Percentiles rank a stretch among this genome's conserved stretches.
Evolutionary conservation across 768 basidiomycete genomes (phyloP).

Genomic region (Sporobolomyces roseus): DNA sequence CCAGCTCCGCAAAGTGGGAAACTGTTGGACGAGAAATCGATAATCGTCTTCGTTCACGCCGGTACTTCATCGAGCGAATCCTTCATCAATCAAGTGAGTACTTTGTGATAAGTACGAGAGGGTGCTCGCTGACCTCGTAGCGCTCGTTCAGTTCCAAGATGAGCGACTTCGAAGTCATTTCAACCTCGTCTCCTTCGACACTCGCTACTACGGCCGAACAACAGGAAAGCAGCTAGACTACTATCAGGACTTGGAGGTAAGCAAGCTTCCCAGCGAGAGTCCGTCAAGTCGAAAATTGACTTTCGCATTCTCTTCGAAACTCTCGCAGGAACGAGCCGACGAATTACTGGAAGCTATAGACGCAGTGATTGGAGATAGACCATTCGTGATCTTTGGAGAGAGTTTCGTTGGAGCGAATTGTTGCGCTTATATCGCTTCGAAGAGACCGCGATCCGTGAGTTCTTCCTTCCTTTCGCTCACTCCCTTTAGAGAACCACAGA

Average conservation of each 20-base stretch:
- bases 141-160: slow-evolving; percentile 19
- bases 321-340: slow-evolving; percentile 25
- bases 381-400: slow-evolving; percentile 21
- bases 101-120: no score
- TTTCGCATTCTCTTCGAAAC: no score
- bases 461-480: background rate
- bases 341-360: slow-evolving; percentile 25
- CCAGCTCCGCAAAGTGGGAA: background rate
- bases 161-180: background rate
- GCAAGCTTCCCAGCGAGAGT: no score
- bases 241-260: slow-evolving; percentile 25
- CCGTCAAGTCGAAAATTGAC: no score
- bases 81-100: slow-evolving; percentile 27
- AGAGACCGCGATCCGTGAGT: slow-evolving; percentile 13
- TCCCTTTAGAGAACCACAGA: no score
- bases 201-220: slow-evolving; percentile 21
- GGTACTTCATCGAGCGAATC: slow-evolving; percentile 7
- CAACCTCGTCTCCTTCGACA: slow-evolving; percentile 28
- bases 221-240: background rate
- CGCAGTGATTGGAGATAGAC: slow-evolving; percentile 9
- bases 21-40: background rate
- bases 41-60: slow-evolving; percentile 21
- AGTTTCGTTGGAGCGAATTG: slow-evolving; percentile 26
- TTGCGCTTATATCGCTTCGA: background rate
- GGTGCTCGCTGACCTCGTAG: no score